phyloP scores from a whole-genome alignment of 2,329 filamentous ascomycete genomes.

The Ceratocystis cubensis region DNA sequence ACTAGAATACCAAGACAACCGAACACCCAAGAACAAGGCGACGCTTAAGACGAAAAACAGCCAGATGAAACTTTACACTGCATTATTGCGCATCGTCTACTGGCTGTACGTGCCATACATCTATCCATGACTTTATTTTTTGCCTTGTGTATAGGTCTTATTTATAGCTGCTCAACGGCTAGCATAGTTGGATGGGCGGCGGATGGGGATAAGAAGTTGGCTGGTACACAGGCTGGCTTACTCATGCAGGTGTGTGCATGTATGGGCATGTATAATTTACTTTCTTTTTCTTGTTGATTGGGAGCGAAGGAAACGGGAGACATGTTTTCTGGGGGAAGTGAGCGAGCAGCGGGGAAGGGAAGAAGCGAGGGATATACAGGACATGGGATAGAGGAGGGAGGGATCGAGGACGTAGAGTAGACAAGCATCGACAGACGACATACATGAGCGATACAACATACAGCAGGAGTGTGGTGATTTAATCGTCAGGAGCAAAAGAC shows the following conservation, averaged over 20 bases:
- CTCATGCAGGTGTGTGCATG: background rate
- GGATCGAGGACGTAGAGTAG: background rate
- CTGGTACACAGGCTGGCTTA: background rate
- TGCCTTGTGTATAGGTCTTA: background rate
- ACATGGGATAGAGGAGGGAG: background rate
- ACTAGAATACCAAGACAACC: background rate
- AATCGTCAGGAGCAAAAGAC: background rate
- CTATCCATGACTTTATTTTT: background rate
- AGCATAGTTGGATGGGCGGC: background rate
- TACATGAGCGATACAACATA: background rate
- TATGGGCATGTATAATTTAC: background rate
- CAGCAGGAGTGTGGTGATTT: background rate
- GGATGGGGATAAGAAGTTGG: background rate
- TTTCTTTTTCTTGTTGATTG: too few relatives aligned
- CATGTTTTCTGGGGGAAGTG: background rate
- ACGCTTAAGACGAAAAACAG: background rate
- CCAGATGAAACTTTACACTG: background rate
- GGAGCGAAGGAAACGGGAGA: background rate
- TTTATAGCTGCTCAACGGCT: background rate
- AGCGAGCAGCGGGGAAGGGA: background rate
- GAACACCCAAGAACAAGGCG: background rate
- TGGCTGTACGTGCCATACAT: too few relatives aligned
- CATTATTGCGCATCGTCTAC: background rate
- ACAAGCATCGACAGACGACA: background rate
- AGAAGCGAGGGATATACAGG: background rate